Percentiles rank a stretch among this genome's conserved stretches.
Conservation (phyloP, 208 protist genomes). For the Herpetomonas tarakana region DNA sequence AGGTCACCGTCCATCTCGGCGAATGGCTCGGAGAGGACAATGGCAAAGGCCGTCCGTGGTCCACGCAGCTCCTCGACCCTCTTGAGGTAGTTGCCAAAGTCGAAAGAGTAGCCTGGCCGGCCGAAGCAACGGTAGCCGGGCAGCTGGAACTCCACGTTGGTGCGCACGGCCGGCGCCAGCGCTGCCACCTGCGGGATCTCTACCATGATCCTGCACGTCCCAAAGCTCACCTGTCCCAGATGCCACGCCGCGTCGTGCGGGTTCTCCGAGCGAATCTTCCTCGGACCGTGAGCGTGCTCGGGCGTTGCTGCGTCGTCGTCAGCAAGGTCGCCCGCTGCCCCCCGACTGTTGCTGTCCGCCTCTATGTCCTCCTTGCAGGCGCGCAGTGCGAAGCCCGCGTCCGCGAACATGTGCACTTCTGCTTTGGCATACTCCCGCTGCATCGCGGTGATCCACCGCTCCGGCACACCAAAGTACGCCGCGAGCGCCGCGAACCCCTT, state of each 20-base stretch:
- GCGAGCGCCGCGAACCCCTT: slow-evolving; percentile 25
- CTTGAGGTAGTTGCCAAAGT: slow-evolving; percentile 54
- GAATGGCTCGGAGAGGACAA: slow-evolving; percentile 24
- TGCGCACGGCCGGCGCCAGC: slow-evolving; percentile 10
- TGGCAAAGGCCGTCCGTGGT: slow-evolving; percentile 52
- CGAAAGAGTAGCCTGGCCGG: slow-evolving; percentile 31
- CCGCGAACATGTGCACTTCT: slow-evolving; percentile 39
- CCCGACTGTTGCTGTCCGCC: slow-evolving; percentile 2
- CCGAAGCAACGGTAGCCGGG: slow-evolving; percentile 27
- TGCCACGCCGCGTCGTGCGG: slow-evolving; percentile 59
- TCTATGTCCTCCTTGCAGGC: slow-evolving; percentile 10
- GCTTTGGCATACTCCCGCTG: slow-evolving; percentile 42
- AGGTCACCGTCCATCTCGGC: slow-evolving; percentile 23
- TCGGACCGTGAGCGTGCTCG: background rate
- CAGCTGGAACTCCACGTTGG: slow-evolving; percentile 11
- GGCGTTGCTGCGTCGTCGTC: background rate
- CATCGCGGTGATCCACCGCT: slow-evolving; percentile 40
- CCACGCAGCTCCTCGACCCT: slow-evolving; percentile 44
- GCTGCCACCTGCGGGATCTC: slow-evolving; percentile 22
- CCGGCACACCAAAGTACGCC: slow-evolving; percentile 49
- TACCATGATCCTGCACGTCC: slow-evolving; percentile 32
- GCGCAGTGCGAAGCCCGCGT: slow-evolving; percentile 20
- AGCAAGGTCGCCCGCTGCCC: background rate
- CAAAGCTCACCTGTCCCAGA: slow-evolving; percentile 39
- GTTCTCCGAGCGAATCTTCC: slow-evolving; percentile 20